Evolutionary conservation across 1,284 basidiomycete genomes (phyloP).

Genomic region (Coriolopsis trogii): DNA sequence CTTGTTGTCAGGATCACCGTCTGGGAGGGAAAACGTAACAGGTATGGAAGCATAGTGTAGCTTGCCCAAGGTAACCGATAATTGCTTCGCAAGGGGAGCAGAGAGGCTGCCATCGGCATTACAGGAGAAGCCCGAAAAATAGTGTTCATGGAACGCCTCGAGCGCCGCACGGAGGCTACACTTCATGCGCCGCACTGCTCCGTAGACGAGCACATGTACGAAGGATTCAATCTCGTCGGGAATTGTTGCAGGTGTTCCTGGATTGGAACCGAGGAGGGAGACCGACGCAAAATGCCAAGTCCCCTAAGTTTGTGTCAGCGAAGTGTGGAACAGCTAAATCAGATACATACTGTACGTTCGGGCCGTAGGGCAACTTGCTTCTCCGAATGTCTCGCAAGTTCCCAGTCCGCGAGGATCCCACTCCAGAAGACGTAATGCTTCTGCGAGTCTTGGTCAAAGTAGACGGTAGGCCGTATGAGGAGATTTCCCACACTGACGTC

Average conservation of each 20-base stretch:
- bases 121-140: not conserved
- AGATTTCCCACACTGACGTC: conserved; percentile 19
- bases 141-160: not conserved
- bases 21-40: not conserved
- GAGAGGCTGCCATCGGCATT: not conserved
- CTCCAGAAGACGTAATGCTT: not conserved
- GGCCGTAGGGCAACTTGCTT: not conserved
- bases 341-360: conserved; percentile 1
- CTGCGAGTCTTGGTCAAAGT: no score
- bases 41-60: not conserved
- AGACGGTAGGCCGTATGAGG: not conserved
- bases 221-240: conserved; percentile 15
- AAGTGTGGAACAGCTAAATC: not conserved
- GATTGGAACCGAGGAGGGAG: not conserved
- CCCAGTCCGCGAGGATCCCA: conserved; percentile 18
- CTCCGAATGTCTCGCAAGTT: conserved; percentile 2
- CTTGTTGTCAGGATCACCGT: no score
- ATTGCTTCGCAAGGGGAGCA: not conserved
- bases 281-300: conserved; percentile 17
- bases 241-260: not conserved
- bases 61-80: not conserved
- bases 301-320: conserved; percentile 5
- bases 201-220: conserved; percentile 11
- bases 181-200: conserved; percentile 5
- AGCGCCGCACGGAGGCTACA: not conserved